Evolutionary conservation across 179 eudicot species (phyloP).

Genomic region (Carnegiea gigantea): DNA sequence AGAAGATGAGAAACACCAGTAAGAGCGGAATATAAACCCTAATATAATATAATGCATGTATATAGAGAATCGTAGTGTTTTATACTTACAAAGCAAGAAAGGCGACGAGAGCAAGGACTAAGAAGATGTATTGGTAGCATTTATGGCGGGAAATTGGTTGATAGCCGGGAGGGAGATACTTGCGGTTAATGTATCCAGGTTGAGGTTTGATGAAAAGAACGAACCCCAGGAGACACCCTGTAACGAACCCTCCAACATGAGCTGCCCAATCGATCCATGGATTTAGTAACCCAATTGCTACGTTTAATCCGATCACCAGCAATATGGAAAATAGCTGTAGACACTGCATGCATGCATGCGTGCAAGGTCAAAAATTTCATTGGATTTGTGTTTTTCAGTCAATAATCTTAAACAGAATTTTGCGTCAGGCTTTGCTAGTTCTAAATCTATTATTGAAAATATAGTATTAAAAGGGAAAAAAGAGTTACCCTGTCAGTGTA

Average conservation of each 20-base stretch:
- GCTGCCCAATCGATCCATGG: constrained; percentile 50
- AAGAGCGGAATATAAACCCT: too few species aligned
- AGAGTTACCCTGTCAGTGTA: constrained; percentile 38
- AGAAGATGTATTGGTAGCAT: constrained; percentile 39
- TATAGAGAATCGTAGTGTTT: too few species aligned
- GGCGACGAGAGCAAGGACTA: constrained; percentile 27
- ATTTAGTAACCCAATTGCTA: constrained; percentile 39
- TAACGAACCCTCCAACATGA: constrained; percentile 43
- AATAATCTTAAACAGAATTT: too few species aligned
- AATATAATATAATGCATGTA: too few species aligned
- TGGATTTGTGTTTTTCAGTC: not conserved
- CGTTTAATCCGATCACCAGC: constrained; percentile 27
- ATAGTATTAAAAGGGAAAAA: too few species aligned
- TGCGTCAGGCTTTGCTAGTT: not conserved
- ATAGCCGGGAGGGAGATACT: constrained; percentile 34
- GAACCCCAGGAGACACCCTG: constrained; percentile 47
- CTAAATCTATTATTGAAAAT: too few species aligned
- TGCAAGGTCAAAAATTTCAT: too few species aligned
- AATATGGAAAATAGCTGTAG: not conserved
- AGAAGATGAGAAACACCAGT: too few species aligned
- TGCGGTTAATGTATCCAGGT: constrained; percentile 40
- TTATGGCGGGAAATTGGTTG: constrained; percentile 30
- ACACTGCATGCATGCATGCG: constrained; percentile 28
- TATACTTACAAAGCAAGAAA: constrained; percentile 31
- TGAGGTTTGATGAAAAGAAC: constrained; percentile 44